Evolutionary conservation across 495 filamentous ascomycete genomes (phyloP), one percentile per base, ranked within the genome.

Genomic region (Daldinia childiae): DNA sequence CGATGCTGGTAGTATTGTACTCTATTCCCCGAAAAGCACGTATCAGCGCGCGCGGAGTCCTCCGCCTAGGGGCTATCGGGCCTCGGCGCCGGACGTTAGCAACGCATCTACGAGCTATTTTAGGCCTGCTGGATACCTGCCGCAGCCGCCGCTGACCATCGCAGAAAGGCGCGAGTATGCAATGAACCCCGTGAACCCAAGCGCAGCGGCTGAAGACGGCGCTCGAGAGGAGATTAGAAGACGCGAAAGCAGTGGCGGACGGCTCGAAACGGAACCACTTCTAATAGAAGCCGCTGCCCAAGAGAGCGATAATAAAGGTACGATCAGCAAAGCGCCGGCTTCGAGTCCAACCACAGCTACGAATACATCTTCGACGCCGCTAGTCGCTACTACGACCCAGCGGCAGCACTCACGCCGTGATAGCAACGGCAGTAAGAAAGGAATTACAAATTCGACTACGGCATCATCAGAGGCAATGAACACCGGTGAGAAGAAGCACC

Each of bases 41-140:
- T 55, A 63, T 36, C 34, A 51, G 0, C 68, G 68, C 52, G 43
- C 57, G 38, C 62, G 58, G 1, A 71, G 62, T 39, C 68, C 68
- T 9, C 68, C 68, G 21, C 39, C 36, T 0, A 21, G 50, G 8
- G 32, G 45, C 0, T 55, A 67, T 45, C 41, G 69, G 15, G 64
- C 69, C 45, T 72, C 69, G 1, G 56, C 64, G 29, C 69, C 60
- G 21, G 64, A 72, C 0, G 43, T 39, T 6, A 24, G 36, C 3
- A 43, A 29, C 12, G 21, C 55, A 12, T 32, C 65, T 27, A 2
- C 34, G 38, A 41, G 15, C 5, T 32, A 57, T 29, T 61, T 27
- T 29, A 59, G 48, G 36, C 38, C 64, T 1, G 59, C 45, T 36
- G 54, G 34, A 12, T 67, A 67, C 30, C 17, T 30, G 4, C 62